Conservation (phyloP, 202 grass and related monocot species). For the Digitaria exilis region DNA sequence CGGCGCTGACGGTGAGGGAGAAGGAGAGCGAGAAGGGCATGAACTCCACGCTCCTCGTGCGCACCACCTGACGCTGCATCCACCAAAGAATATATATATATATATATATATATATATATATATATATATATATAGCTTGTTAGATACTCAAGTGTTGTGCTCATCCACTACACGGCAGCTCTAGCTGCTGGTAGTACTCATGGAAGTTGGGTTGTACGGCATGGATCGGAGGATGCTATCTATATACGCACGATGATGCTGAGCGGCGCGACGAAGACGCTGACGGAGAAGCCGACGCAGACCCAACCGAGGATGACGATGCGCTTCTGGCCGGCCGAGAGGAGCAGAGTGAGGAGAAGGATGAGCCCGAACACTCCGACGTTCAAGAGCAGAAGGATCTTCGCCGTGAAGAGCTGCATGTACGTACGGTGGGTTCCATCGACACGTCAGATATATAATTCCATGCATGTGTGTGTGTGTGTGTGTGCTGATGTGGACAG, state of each 20-base stretch:
- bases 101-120: too few species aligned
- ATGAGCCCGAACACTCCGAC: conserved; percentile 67
- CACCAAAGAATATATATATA: too few species aligned
- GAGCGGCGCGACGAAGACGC: conserved; percentile 84
- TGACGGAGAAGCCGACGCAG: conserved; percentile 74
- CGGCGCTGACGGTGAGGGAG: conserved; percentile 70
- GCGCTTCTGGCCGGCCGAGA: conserved; percentile 44
- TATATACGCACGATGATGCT: conserved; percentile 67
- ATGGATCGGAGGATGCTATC: too few species aligned
- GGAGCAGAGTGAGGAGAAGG: conserved; percentile 67
- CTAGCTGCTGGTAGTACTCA: too few species aligned
- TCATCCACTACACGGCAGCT: neutral
- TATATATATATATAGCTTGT: too few species aligned
- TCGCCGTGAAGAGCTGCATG: conserved; percentile 65
- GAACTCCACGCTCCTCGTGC: conserved; percentile 81
- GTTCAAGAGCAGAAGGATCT: conserved; percentile 69
- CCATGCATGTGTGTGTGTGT: neutral
- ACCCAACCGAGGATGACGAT: conserved; percentile 74
- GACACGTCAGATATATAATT: neutral
- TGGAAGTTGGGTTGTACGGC: too few species aligned
- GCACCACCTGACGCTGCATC: conserved; percentile 73
- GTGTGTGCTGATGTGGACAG: neutral
- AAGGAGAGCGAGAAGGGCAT: conserved; percentile 90
- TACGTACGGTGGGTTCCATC: too few species aligned
- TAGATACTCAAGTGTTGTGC: neutral